Evolutionary conservation across 2,329 filamentous ascomycete genomes (phyloP), one percentile per base, ranked within the genome.

Genomic region (Trichoderma oligosporum): DNA sequence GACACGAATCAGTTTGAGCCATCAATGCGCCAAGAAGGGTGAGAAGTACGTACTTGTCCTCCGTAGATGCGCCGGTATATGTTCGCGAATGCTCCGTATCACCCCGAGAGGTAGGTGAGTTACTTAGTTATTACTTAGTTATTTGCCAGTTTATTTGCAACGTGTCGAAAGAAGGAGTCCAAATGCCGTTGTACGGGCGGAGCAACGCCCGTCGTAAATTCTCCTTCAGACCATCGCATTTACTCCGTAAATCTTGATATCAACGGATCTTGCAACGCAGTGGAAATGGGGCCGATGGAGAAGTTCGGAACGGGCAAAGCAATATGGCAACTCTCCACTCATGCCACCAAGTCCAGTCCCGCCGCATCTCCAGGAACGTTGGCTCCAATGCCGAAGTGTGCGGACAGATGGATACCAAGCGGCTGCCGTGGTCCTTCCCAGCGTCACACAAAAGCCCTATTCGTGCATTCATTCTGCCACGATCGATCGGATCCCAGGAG

Each of bases 281-380:
- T 47, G 53, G 45, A 42, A 56, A 59, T 48, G 58, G 58, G 47
- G 58, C 39, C 42, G 46, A 57, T 57, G 54, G 58, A 52, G 53
- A 56, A 57, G 46, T 35, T 48, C 54, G 53, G 53, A 46, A 45
- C 58, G 51, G 58, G 53, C 46, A 60, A 47, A n/a, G 42, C 39
- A 52, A 41, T 14, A 49, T 38, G 56, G 38, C 35, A 42, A 46
- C 45, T 57, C 54, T 47, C 58, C 58, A 60, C 58, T 57, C 41
- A 24, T 42, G 39, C 39, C 38, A 57, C 33, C 53, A n/a, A n/a
- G n/a, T n/a, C n/a, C n/a, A 33, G 58, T 60, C 58, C 58, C 58
- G 58, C 58, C 53, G 36, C 58, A 53, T 58, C 56, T 31, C 56
- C 56, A 58, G 56, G 56, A 58, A 58, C 56, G 56, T 45, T 53